Percentiles rank a stretch among this genome's conserved stretches.
phyloP scores from a whole-genome alignment of 345 rosid genomes.

The Bruguiera parviflora region DNA sequence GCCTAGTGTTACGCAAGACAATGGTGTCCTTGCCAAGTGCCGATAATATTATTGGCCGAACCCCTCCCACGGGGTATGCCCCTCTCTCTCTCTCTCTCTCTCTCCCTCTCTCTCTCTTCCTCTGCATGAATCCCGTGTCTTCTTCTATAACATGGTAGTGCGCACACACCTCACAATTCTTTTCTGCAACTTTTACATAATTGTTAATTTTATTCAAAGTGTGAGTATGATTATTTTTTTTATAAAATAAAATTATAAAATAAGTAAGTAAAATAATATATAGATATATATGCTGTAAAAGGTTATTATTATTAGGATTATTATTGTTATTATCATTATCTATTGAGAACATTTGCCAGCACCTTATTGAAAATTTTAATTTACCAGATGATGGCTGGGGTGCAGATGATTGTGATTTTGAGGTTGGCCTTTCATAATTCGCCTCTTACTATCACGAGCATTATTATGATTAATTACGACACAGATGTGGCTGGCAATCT shows the following conservation, averaged over 20 bases:
- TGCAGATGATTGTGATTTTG: constrained; percentile 10
- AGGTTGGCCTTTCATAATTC: constrained; percentile 5
- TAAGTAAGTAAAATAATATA: no score
- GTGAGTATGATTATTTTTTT: not conserved
- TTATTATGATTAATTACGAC: no score
- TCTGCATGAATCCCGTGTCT: not conserved
- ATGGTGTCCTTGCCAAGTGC: constrained; percentile 11
- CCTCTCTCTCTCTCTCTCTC: not conserved
- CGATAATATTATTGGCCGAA: constrained; percentile 16
- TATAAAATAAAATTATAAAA: not conserved
- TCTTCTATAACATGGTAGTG: not conserved
- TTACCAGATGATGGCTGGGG: constrained; percentile 31
- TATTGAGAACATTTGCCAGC: not conserved
- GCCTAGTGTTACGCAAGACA: not conserved
- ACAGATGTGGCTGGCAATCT: no score
- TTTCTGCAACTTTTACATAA: not conserved
- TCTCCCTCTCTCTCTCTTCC: no score
- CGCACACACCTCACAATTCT: not conserved
- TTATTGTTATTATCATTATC: no score
- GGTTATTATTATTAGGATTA: no score
- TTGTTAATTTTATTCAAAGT: no score
- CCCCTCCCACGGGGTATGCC: constrained; percentile 39
- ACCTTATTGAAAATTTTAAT: not conserved
- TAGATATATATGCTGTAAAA: no score
- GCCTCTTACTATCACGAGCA: not conserved